Evolutionary conservation across 768 basidiomycete species (phyloP).

Genomic region (Lentinula sp.): DNA sequence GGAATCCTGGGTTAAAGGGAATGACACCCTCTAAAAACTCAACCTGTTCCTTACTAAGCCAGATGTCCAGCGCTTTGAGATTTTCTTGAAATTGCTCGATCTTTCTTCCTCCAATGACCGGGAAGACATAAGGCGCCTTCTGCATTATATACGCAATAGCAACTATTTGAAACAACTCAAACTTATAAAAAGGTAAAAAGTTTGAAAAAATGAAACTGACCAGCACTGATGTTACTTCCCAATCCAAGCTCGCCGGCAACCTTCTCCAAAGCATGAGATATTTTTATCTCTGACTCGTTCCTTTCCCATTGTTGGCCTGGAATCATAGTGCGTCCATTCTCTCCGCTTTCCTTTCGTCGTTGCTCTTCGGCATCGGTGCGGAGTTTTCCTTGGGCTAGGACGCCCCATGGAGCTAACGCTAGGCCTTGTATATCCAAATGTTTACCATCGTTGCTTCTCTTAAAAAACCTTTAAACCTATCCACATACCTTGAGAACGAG

Average conservation of each 20-base stretch:
- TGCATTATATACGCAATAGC: slow-evolving; percentile 22
- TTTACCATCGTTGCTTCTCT: too few species aligned
- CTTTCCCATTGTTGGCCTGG: slow-evolving; percentile 24
- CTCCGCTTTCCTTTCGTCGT: slow-evolving; percentile 18
- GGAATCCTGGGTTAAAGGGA: slow-evolving; percentile 3
- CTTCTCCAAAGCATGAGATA: slow-evolving; percentile 28
- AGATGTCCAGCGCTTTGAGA: slow-evolving; percentile 32
- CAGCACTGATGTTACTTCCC: slow-evolving; percentile 17
- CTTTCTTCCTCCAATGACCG: slow-evolving; percentile 16
- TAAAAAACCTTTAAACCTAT: background rate
- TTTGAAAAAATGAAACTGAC: background rate
- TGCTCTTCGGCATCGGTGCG: slow-evolving; percentile 23
- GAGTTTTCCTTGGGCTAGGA: slow-evolving; percentile 21
- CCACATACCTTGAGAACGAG: slow-evolving; percentile 7
- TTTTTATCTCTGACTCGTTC: slow-evolving; percentile 22
- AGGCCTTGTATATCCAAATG: slow-evolving; percentile 12
- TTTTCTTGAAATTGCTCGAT: slow-evolving; percentile 17
- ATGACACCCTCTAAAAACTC: slow-evolving; percentile 24
- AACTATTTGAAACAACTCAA: background rate
- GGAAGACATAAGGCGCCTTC: slow-evolving; percentile 19
- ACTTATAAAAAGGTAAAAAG: too few species aligned
- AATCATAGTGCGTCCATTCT: slow-evolving; percentile 29
- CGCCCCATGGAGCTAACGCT: slow-evolving; percentile 32
- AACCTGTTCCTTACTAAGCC: slow-evolving; percentile 30
- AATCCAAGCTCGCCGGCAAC: slow-evolving; percentile 34